These are phyloP conservation scores for Suillus occidentalis DNA, from an alignment of 768 basidiomycete species.

Conservation along the genomic window DNA sequence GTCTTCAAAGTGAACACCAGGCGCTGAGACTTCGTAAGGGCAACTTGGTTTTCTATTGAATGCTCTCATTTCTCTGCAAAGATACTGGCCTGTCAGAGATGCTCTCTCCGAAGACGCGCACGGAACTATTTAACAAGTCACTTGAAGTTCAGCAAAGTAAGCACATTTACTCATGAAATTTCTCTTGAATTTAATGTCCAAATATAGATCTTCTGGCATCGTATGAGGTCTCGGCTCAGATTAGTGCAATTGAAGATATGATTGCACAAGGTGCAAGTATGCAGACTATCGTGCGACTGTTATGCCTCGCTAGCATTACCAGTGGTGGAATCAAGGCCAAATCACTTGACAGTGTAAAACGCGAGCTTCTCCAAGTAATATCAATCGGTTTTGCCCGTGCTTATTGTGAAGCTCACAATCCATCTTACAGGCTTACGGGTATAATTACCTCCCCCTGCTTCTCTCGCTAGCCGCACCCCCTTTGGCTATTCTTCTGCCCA, in stretches of 20 bases:
- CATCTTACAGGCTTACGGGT: constrained; percentile 66
- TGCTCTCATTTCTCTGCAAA: constrained; percentile 31
- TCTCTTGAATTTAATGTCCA: constrained; percentile 9
- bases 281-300: constrained; percentile 71
- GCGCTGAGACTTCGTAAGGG: constrained; percentile 81
- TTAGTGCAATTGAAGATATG: constrained; percentile 87
- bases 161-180: constrained; percentile 19
- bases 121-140: constrained; percentile 86
- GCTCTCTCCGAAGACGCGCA: constrained; percentile 79
- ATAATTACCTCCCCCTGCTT: constrained; percentile 66
- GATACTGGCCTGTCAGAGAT: constrained; percentile 95
- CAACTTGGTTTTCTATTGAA: constrained; percentile 6
- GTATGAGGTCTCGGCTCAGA: constrained; percentile 78
- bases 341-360: constrained; percentile 81
- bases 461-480: constrained; percentile 65
- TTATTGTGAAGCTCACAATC: constrained; percentile 4
- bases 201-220: constrained; percentile 87
- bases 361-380: constrained; percentile 82
- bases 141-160: constrained; percentile 96
- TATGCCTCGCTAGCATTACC: constrained; percentile 86
- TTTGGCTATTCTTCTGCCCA: constrained; percentile 65
- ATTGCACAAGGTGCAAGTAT: constrained; percentile 86
- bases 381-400: background rate
- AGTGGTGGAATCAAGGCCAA: constrained; percentile 86
- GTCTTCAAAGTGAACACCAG: constrained; percentile 90